Base-by-base conservation (phyloP, 768 basidiomycete genomes). In the Neoboletus subvelutipes region DNA sequence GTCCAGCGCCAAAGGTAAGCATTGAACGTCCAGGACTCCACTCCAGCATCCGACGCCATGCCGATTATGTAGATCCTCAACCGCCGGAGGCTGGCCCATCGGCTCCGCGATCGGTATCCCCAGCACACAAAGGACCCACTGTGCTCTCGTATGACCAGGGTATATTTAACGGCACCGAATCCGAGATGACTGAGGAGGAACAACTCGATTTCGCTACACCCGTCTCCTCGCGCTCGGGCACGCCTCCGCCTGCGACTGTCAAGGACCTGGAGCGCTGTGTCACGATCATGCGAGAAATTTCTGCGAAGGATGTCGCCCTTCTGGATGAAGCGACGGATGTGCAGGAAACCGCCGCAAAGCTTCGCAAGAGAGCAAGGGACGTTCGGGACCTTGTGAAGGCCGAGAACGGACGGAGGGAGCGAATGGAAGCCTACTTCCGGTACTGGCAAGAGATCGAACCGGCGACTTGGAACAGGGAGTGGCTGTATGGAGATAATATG, bases 381-480 rank as follows among this genome's bases (percentile, higher is more conserved):
- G 40, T 65, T 26, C 66, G 70, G 11, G 62, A 64, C 4, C 57
- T 67, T 9, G 60, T 61, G 1, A 62, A 63, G 46, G 66, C 60
- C 0, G 68, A 71, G 53, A 54, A 15, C 29, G 68, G 59, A 17
- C 58, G 71, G 15, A 55, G 67, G 49, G 64, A 64, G 43, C 56
- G 71, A 15, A 64, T 73, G 61, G 64, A 71, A 20, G 31, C 57
- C 9, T 72, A 61, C 26, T 73, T 67, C 37, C 52, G 55, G 31
- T 64, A 70, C 34, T 73, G 72, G 68, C 59, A 61, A 28, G 57
- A 73, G 28, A 63, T 59, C 5, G 57, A 62, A 13, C 60, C 63
- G n/a, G n/a, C n/a, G 2, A 47, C 5, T 5, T 69, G 72, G 68
- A 58, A 63, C 37, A 62, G 60, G 26, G 12, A 55, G n/a, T 71